Percentiles rank a stretch among this genome's conserved stretches.
Evolutionary conservation across 768 basidiomycete species (phyloP).

Genomic region (Rhizopogon sp.): DNA sequence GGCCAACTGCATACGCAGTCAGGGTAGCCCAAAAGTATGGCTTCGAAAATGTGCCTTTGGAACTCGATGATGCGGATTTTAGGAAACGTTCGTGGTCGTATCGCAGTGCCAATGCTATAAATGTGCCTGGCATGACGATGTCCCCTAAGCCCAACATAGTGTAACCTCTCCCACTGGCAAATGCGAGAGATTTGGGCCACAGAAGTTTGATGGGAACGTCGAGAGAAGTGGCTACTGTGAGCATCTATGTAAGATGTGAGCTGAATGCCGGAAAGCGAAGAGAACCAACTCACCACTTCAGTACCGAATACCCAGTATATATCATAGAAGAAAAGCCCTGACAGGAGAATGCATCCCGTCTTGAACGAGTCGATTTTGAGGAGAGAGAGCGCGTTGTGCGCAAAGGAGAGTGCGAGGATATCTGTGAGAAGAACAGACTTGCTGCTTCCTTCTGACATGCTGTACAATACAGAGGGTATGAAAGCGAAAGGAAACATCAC

Average conservation of each 20-base stretch:
- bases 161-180: slow-evolving; percentile 52
- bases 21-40: slow-evolving; percentile 75
- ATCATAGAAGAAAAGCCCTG: slow-evolving; percentile 88
- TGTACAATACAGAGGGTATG: slow-evolving; percentile 63
- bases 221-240: slow-evolving; percentile 83
- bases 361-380: slow-evolving; percentile 86
- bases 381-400: slow-evolving; percentile 72
- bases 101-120: slow-evolving; percentile 82
- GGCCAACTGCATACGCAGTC: slow-evolving; percentile 67
- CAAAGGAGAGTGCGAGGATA: slow-evolving; percentile 70
- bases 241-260: slow-evolving; percentile 56
- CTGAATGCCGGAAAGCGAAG: not conserved
- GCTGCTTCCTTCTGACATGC: slow-evolving; percentile 34
- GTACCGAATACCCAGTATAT: slow-evolving; percentile 94
- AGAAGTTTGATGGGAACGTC: slow-evolving; percentile 93
- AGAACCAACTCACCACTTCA: slow-evolving; percentile 57
- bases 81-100: slow-evolving; percentile 62
- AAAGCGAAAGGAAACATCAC: slow-evolving; percentile 54
- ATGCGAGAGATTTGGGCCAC: slow-evolving; percentile 65
- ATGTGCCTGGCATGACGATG: slow-evolving; percentile 62
- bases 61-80: slow-evolving; percentile 5
- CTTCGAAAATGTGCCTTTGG: slow-evolving; percentile 42
- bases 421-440: slow-evolving; percentile 76
- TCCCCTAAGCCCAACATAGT: slow-evolving; percentile 94
- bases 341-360: slow-evolving; percentile 79